These are phyloP conservation scores for Stellera chamaejasme DNA, from an alignment of 345 rosid genomes.

Conservation along the genomic window DNA sequence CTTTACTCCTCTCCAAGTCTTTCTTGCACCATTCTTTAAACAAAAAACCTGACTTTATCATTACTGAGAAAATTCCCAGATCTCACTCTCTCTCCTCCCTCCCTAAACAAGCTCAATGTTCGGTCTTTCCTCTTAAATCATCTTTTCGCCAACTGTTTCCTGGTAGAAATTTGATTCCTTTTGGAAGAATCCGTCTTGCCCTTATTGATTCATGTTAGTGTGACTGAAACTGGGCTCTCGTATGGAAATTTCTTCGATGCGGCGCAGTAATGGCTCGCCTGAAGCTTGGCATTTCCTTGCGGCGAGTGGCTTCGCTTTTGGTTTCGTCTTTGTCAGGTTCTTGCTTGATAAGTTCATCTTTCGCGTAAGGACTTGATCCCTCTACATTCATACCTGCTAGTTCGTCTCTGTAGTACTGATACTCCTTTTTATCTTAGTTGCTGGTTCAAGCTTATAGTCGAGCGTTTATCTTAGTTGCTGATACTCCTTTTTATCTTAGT, in stretches of 20 bases:
- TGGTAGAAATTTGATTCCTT: neutral
- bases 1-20: neutral
- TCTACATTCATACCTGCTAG: neutral
- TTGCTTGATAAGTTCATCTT: constrained; percentile 71
- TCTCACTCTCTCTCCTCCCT: neutral
- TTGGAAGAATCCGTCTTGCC: neutral
- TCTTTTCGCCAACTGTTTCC: neutral
- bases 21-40: neutral
- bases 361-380: constrained; percentile 41
- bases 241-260: constrained; percentile 47
- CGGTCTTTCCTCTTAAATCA: neutral
- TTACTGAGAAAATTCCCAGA: constrained; percentile 11
- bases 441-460: too few species aligned
- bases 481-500: too few species aligned
- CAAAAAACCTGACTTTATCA: neutral
- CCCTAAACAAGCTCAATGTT: constrained; percentile 6
- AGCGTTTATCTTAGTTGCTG: too few species aligned
- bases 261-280: constrained; percentile 27
- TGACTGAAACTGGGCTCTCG: constrained; percentile 7
- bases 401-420: neutral
- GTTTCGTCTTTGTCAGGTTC: constrained; percentile 51
- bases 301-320: constrained; percentile 55
- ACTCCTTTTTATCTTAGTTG: too few species aligned
- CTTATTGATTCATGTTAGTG: constrained; percentile 14
- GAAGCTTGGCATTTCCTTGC: constrained; percentile 41